Conservation (phyloP, 768 basidiomycete genomes). For the Podaxis sp. region DNA sequence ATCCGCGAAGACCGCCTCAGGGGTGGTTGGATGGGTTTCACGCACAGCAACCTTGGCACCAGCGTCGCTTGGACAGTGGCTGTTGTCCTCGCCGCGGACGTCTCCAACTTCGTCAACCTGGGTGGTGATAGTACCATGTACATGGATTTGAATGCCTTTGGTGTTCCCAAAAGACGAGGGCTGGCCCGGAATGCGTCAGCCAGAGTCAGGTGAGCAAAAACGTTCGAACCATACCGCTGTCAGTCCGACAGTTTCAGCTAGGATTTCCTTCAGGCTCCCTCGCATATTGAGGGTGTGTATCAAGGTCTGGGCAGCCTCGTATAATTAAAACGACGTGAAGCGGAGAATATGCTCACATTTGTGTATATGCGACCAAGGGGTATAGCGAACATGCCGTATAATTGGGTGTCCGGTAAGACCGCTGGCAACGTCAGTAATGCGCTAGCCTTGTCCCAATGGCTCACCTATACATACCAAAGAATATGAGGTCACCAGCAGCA, state of each 20-base stretch:
- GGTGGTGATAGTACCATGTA: not conserved
- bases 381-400: constrained; percentile 35
- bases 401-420: constrained; percentile 31
- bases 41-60: not conserved
- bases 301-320: not conserved
- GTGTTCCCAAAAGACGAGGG: not conserved
- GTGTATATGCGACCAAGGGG: constrained; percentile 44
- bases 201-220: not conserved
- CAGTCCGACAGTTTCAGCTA: not conserved
- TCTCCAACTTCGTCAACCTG: not conserved
- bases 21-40: not conserved
- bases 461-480: constrained; percentile 22
- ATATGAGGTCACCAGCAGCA: constrained; percentile 48
- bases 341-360: constrained; percentile 34
- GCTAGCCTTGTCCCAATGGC: not conserved
- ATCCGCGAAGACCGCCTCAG: not conserved
- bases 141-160: not conserved
- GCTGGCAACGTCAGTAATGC: constrained; percentile 11
- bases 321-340: not conserved
- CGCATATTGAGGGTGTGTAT: constrained; percentile 3
- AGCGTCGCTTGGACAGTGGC: not conserved
- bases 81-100: not conserved
- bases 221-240: not conserved
- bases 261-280: not conserved
- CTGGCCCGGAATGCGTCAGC: not conserved